These are phyloP conservation scores for Petrea volubilis DNA, from an alignment of 257 asterid species.

Conservation along the genomic window DNA sequence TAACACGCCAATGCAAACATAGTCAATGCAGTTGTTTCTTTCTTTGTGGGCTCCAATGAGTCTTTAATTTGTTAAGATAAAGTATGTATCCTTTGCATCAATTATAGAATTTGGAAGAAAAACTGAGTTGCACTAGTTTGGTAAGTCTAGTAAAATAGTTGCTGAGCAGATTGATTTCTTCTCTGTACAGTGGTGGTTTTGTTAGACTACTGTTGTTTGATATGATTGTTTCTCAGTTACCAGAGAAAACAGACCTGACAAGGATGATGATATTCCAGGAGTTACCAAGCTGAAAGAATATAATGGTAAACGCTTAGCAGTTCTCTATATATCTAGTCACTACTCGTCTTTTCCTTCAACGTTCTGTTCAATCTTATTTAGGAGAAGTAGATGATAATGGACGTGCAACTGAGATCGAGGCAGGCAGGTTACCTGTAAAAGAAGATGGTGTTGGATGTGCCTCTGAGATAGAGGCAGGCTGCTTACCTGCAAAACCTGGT, in stretches of 20 bases:
- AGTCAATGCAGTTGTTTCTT: slow-evolving; percentile 8
- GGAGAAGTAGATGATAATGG: slow-evolving; percentile 46
- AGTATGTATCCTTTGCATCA: neutral
- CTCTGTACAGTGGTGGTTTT: slow-evolving; percentile 10
- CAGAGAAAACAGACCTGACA: slow-evolving; percentile 47
- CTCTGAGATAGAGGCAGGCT: slow-evolving; percentile 37
- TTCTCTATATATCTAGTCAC: slow-evolving; percentile 7
- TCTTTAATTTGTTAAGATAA: neutral
- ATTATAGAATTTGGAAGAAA: neutral
- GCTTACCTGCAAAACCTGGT: slow-evolving; percentile 61
- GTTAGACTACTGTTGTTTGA: slow-evolving; percentile 27
- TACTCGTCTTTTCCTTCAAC: slow-evolving; percentile 9
- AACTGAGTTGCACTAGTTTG: neutral
- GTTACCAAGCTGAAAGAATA: slow-evolving; percentile 32
- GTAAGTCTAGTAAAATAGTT: slow-evolving; percentile 6
- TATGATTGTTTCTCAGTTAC: slow-evolving; percentile 50
- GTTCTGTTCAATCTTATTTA: slow-evolving; percentile 33
- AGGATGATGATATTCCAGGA: slow-evolving; percentile 37
- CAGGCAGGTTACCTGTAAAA: slow-evolving; percentile 43
- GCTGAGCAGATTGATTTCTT: slow-evolving; percentile 18
- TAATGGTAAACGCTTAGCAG: slow-evolving; percentile 39
- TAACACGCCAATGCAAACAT: neutral
- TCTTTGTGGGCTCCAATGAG: neutral
- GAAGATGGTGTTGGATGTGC: slow-evolving; percentile 31
- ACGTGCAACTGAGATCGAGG: slow-evolving; percentile 30